Evolutionary conservation across 192 early-diverging fungal species (phyloP).

Genomic region (Coemansia sp.): DNA sequence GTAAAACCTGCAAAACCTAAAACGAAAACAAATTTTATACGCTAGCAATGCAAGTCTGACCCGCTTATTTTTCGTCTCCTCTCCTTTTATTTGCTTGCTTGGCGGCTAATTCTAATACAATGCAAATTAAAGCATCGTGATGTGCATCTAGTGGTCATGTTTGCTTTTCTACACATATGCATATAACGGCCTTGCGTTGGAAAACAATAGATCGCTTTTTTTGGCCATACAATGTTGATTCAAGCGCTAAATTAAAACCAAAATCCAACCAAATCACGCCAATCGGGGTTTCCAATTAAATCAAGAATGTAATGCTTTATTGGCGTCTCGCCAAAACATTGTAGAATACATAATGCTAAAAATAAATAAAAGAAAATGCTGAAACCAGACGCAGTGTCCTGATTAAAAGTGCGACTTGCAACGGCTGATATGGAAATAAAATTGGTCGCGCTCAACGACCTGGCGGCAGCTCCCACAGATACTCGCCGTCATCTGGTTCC

Average conservation of each 20-base stretch:
- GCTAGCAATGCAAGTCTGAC: too few relatives aligned
- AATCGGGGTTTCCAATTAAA: too few relatives aligned
- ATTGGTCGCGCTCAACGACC: not conserved
- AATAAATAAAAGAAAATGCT: too few relatives aligned
- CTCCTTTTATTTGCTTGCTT: not conserved
- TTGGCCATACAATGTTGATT: too few relatives aligned
- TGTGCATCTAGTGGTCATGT: not conserved
- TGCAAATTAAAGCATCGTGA: not conserved
- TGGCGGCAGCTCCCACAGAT: not conserved
- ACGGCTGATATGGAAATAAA: conserved; percentile 1
- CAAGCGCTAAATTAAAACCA: too few relatives aligned
- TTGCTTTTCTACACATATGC: not conserved
- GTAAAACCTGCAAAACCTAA: too few relatives aligned
- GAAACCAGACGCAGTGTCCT: too few relatives aligned
- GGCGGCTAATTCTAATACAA: not conserved
- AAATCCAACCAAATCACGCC: too few relatives aligned
- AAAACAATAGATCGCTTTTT: too few relatives aligned
- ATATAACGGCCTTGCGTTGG: not conserved
- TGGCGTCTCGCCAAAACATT: not conserved
- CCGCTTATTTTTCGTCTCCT: not conserved
- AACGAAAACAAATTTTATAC: too few relatives aligned
- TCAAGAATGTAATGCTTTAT: not conserved
- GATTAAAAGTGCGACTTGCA: not conserved
- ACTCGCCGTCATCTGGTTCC: not conserved
- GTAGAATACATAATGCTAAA: not conserved